Conservation (phyloP, 257 asterid genomes). For the Rauvolfia tetraphylla region DNA sequence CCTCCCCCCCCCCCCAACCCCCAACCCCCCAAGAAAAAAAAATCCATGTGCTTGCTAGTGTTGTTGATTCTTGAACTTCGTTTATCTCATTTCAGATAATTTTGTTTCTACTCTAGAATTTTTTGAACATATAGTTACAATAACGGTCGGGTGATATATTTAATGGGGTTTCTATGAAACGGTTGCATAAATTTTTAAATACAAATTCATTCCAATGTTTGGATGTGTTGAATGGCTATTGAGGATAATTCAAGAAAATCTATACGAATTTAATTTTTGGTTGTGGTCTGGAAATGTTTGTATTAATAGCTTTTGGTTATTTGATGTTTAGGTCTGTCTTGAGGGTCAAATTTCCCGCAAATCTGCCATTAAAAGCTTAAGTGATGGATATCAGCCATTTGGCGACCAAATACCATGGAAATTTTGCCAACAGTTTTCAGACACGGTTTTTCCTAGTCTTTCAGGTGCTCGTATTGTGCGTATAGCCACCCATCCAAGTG, state of each 20-base stretch:
- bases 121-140: neutral
- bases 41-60: too few species aligned
- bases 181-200: neutral
- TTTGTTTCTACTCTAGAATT: neutral
- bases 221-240: neutral
- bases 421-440: conserved; percentile 70
- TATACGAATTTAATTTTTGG: neutral
- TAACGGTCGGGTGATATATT: neutral
- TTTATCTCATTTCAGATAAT: neutral
- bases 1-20: too few species aligned
- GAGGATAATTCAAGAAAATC: neutral
- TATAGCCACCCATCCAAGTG: conserved; percentile 96
- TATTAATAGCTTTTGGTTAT: conserved; percentile 5
- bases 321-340: conserved; percentile 53
- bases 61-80: neutral
- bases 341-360: conserved; percentile 88
- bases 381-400: conserved; percentile 65
- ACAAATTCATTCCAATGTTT: neutral
- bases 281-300: neutral
- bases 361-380: conserved; percentile 65
- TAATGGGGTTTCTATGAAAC: neutral
- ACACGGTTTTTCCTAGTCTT: conserved; percentile 74
- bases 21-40: too few species aligned
- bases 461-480: conserved; percentile 98
- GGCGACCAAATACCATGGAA: conserved; percentile 99